Evolutionary conservation across 352 stramenopile genomes (phyloP).

Genomic region (Plasmopara viticola): DNA sequence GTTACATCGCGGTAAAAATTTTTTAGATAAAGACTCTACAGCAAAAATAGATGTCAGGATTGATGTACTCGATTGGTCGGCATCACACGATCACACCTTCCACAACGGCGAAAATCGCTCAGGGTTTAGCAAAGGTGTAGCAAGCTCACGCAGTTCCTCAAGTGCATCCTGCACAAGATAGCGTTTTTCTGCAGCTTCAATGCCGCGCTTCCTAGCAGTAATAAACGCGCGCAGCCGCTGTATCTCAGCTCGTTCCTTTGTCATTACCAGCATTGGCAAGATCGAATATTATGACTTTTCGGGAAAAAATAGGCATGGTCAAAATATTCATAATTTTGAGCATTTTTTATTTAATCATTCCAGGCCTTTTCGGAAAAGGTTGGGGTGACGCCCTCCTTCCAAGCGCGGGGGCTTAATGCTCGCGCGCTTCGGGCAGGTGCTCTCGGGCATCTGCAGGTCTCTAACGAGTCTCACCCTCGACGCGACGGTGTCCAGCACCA

Average conservation of each 20-base stretch:
- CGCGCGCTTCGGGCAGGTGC: no score
- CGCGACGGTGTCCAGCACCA: no score
- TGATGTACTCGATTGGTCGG: background rate
- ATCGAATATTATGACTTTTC: no score
- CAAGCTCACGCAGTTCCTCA: conserved; percentile 27
- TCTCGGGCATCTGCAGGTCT: no score
- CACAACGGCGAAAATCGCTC: conserved; percentile 29
- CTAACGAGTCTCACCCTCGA: no score
- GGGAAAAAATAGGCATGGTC: no score
- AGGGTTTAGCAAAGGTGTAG: conserved; percentile 25
- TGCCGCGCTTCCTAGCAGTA: conserved; percentile 34
- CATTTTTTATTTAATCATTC: no score
- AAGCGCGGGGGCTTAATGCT: no score
- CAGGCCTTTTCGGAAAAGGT: no score
- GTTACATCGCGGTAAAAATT: conserved; percentile 51
- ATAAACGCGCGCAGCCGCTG: conserved; percentile 46
- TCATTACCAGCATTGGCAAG: conserved; percentile 1
- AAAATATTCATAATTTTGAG: no score
- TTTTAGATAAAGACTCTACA: conserved; percentile 46
- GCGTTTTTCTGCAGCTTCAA: conserved; percentile 38
- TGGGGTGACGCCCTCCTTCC: no score
- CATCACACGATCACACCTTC: conserved; percentile 35
- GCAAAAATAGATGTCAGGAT: background rate
- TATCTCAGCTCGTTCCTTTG: conserved; percentile 11
- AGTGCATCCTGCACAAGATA: conserved; percentile 40